Evolutionary conservation across 371 early-diverging fungal species (phyloP), one percentile per base, ranked within the genome.

Genomic region (Rhizomucor pusillus): DNA sequence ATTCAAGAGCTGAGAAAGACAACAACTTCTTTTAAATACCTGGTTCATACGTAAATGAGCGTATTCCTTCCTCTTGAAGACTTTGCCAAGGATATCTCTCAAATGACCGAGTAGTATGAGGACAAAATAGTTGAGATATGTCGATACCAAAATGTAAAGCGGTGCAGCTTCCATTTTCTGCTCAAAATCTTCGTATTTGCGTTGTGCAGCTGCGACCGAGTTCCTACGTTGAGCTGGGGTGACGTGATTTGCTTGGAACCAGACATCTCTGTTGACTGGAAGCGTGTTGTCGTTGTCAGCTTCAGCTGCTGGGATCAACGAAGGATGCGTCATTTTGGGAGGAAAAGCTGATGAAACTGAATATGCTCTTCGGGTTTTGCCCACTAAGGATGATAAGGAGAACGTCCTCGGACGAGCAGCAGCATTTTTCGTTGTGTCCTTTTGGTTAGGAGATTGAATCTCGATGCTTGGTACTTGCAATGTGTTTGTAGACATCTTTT

Each of bases 81-180:
- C 62, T 77, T 89, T 92, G 47, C 95, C 95, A 56, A 90, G 81
- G 59, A 90, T 88, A 73, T 91, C 97, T 25, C 95, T 79, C 54
- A 94, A 57, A 73, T 97, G 96, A 24, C 98, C 99, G 75, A 94
- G 87, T 36, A 93, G 72, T 39, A 97, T 94, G 54, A 99, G 82
- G 63, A 98, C 82, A 66, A 96, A 87, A 81, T 92, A 99, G 51
- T 91, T 90, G 41, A 99, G 79, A 77, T 98, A 99, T 37, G 99
- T 98, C 18, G 95, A 91, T 44, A 98, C 85, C 44, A 98, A 79
- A 63, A 82, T 85, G 65, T 79, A 84, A 52, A 79, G 81, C 19
- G 85, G 95, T 65, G 62, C 62, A 3, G 46, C 50, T 20, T 61
- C 62, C 52, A 61, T 45, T 36, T 61, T 59, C 35, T 64, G 64